A percentile compares a stretch with the other conserved stretches of the same genome.
Conservation (phyloP, 768 basidiomycete species). For the Rhizopogon vinicolor region DNA sequence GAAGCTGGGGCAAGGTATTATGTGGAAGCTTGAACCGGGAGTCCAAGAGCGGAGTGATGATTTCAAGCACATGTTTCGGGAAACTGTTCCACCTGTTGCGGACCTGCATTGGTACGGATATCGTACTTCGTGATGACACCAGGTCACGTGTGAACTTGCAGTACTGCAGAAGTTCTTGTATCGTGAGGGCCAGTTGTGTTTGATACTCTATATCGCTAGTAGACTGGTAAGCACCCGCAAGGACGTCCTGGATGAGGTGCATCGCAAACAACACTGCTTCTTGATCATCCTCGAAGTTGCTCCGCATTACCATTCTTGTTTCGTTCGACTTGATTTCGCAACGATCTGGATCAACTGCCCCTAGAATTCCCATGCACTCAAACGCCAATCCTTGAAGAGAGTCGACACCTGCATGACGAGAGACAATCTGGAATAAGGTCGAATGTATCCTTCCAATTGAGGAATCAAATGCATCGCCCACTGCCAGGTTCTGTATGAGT, state of each 20-base stretch:
- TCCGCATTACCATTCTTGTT: conserved; percentile 64
- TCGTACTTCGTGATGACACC: conserved; percentile 46
- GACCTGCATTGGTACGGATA: conserved; percentile 56
- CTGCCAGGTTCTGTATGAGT: conserved; percentile 57
- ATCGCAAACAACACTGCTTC: conserved; percentile 79
- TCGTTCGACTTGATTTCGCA: conserved; percentile 62
- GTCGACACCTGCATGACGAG: conserved; percentile 73
- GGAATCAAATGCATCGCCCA: conserved; percentile 85
- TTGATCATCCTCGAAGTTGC: conserved; percentile 74
- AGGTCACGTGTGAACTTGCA: conserved; percentile 84
- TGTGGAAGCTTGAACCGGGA: conserved; percentile 55
- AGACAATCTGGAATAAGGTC: conserved; percentile 62
- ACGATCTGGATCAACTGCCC: conserved; percentile 94
- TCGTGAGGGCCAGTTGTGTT: conserved; percentile 80
- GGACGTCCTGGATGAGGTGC: conserved; percentile 79
- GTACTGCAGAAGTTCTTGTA: conserved; percentile 85
- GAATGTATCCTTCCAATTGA: conserved; percentile 64
- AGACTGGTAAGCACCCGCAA: conserved; percentile 87
- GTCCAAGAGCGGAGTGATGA: conserved; percentile 78
- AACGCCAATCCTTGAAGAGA: conserved; percentile 66
- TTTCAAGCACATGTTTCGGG: conserved; percentile 81
- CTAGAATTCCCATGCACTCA: conserved; percentile 88
- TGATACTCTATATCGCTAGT: conserved; percentile 95
- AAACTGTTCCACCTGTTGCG: conserved; percentile 75
- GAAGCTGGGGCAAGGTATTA: conserved; percentile 31